These are phyloP conservation scores for Suhomyces atakaporum DNA, from an alignment of 1,139 yeast species.

Conservation along the genomic window DNA sequence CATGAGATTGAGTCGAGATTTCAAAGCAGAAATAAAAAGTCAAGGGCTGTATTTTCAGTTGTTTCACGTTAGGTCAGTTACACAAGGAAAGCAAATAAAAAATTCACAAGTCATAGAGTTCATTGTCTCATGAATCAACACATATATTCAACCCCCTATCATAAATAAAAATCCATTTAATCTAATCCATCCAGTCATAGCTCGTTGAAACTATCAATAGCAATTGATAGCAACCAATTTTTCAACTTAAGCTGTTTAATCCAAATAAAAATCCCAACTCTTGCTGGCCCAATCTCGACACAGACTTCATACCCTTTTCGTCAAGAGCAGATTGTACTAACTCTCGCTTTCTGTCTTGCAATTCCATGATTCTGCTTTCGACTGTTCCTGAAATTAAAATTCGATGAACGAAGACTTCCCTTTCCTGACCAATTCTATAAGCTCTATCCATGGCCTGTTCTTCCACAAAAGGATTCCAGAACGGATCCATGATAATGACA, in stretches of 20 bases:
- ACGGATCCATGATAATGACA: constrained; percentile 87
- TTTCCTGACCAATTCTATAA: constrained; percentile 86
- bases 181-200: too few relatives aligned
- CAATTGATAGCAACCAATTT: too few relatives aligned
- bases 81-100: too few relatives aligned
- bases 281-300: constrained; percentile 63
- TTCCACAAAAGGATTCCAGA: constrained; percentile 96
- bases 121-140: too few relatives aligned
- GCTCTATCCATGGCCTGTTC: constrained; percentile 96
- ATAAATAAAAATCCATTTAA: not conserved
- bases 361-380: constrained; percentile 79
- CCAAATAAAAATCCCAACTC: constrained; percentile 85
- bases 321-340: constrained; percentile 78
- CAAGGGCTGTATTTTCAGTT: too few relatives aligned
- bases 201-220: too few relatives aligned
- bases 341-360: constrained; percentile 74
- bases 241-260: constrained; percentile 36
- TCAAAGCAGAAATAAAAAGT: too few relatives aligned
- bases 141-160: not conserved
- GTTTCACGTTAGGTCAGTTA: too few relatives aligned
- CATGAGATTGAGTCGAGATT: too few relatives aligned
- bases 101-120: too few relatives aligned
- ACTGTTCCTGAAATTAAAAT: constrained; percentile 67
- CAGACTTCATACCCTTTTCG: constrained; percentile 66
- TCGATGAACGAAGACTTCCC: constrained; percentile 73